phyloP scores from a whole-genome alignment of 1,284 basidiomycete species.

The Exsudoporus floridanus region DNA sequence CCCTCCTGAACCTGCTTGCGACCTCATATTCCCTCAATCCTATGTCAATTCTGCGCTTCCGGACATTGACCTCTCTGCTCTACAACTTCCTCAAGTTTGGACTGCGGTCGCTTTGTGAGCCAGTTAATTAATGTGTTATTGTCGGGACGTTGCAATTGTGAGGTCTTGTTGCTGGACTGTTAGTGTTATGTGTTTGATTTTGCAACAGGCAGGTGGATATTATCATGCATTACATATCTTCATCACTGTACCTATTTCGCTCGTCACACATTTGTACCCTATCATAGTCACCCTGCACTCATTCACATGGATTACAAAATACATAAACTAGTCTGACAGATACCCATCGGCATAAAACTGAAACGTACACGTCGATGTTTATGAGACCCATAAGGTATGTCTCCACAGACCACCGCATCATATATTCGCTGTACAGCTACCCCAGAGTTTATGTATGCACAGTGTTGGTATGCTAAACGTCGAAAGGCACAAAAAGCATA shows the following conservation, averaged over 20 bases:
- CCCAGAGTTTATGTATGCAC: no score
- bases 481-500: no score
- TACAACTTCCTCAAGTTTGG: slow-evolving; percentile 20
- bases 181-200: background rate
- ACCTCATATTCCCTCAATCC: background rate
- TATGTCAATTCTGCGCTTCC: slow-evolving; percentile 1
- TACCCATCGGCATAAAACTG: background rate
- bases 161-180: background rate
- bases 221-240: background rate
- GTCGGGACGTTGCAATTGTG: background rate
- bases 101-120: background rate
- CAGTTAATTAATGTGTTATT: background rate
- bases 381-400: background rate
- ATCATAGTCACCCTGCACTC: background rate
- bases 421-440: no score
- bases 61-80: slow-evolving; percentile 21
- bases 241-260: background rate
- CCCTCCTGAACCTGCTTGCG: background rate
- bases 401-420: background rate
- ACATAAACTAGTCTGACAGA: background rate
- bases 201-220: background rate
- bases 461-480: no score
- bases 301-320: no score
- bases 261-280: background rate
- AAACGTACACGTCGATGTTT: background rate